These are phyloP conservation scores for Globisporangium paddicum DNA, from an alignment of 352 stramenopile species.

Conservation along the genomic window DNA sequence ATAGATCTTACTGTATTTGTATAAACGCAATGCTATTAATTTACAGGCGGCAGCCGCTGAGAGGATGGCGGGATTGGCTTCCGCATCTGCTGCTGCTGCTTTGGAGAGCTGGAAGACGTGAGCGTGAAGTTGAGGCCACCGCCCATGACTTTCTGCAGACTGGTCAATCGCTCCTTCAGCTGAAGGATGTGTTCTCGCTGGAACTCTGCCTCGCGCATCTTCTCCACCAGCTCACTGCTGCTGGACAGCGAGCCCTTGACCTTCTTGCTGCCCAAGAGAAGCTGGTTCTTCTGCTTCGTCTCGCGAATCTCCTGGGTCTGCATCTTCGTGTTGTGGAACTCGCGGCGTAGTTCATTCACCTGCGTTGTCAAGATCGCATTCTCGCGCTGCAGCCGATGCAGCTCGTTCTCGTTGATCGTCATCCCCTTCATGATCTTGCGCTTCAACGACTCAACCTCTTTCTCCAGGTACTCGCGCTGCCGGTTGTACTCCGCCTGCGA, in stretches of 20 bases:
- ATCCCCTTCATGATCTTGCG: constrained; percentile 87
- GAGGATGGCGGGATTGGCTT: constrained; percentile 15
- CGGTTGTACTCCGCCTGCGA: constrained; percentile 89
- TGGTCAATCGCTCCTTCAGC: constrained; percentile 55
- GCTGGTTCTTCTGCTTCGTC: constrained; percentile 28
- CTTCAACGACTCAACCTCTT: constrained; percentile 88
- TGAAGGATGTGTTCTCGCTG: constrained; percentile 72
- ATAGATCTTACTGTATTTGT: background rate
- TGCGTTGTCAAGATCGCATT: constrained; percentile 78
- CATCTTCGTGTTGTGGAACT: constrained; percentile 80
- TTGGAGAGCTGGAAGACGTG: constrained; percentile 24
- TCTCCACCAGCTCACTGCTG: constrained; percentile 33
- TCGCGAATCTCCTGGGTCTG: constrained; percentile 58
- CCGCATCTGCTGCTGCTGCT: constrained; percentile 1
- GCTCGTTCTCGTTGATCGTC: constrained; percentile 75
- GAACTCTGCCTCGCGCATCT: constrained; percentile 58
- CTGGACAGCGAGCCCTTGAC: constrained; percentile 8
- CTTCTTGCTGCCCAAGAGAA: constrained; percentile 15
- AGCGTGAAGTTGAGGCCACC: constrained; percentile 55
- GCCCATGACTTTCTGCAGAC: constrained; percentile 59
- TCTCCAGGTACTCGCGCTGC: constrained; percentile 91
- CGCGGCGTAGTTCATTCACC: constrained; percentile 77
- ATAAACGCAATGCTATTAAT: background rate
- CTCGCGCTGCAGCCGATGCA: constrained; percentile 76
- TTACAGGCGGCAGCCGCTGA: constrained; percentile 70